Evolutionary conservation across 2,329 filamentous ascomycete species (phyloP), one percentile per base, ranked within the genome.

Genomic region (Colletotrichum tropicicola): DNA sequence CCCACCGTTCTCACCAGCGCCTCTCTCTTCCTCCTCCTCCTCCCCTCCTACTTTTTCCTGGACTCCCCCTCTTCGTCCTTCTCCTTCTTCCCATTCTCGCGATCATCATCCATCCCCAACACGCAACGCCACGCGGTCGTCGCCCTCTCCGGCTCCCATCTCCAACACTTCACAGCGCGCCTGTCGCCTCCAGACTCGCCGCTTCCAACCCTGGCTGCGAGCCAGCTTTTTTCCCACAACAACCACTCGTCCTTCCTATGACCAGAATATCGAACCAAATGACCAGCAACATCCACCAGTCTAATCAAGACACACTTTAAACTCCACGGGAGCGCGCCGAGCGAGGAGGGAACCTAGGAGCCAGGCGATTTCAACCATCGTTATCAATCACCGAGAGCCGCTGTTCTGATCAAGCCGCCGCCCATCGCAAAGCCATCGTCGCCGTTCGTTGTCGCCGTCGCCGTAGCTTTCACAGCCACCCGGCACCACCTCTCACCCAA

Each of bases 241-340:
- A 52, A 41, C 28, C 53, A 65, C 6, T 61, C 55, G 51, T 66
- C 41, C 61, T 67, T 73, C 71, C 72, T 73, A 69, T 69, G 68
- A 66, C 52, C 51, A 68, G 66, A 63, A 69, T 64, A 69, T 60
- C 68, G 51, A 68, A 61, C 66, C 68, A 68, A 67, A 69, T 69
- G 68, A 69, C 57, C 62, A 66, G 48, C 61, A 62, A 66, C 71
- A 69, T 71, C 71, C 68, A 71, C 68, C 70, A 68, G 59, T 65
- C 60, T 66, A 63, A 51, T 64, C 59, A 64, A 83, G 85, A 85
- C 87, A 89, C 87, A 84, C 88, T 90, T 90, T 91, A 87, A 90
- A 87, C 80, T 85, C 83, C 83, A 89, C 87, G 88, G 86, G 86
- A 88, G 83, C 82, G 85, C 83, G 84, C 81, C 83, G 84, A 87